These are phyloP conservation scores for Gigaspora rosea DNA, from an alignment of 192 early-diverging fungal genomes.

Conservation along the genomic window DNA sequence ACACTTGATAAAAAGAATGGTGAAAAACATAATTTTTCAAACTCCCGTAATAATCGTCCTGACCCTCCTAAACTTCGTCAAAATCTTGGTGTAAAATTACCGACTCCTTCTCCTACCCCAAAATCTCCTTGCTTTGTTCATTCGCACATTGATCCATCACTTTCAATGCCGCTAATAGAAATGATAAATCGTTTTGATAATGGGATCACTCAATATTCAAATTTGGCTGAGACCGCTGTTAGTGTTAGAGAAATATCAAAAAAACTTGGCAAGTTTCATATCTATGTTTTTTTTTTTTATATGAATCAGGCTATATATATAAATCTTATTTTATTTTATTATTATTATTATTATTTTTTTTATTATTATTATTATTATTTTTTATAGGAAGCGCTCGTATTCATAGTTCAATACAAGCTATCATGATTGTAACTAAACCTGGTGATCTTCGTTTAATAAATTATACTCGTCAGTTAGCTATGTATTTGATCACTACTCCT, in stretches of 20 bases:
- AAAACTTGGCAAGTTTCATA: conserved; percentile 58
- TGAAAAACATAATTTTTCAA: neutral
- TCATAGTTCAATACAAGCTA: conserved; percentile 45
- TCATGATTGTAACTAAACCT: conserved; percentile 82
- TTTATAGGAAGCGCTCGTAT: conserved; percentile 47
- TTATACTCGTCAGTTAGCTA: conserved; percentile 68
- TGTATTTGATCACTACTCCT: conserved; percentile 61
- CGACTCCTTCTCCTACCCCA: conserved; percentile 21
- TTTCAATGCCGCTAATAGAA: neutral
- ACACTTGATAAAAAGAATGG: neutral
- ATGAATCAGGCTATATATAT: neutral
- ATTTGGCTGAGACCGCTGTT: conserved; percentile 65
- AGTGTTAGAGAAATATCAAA: conserved; percentile 71
- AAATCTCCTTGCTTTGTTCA: conserved; percentile 27
- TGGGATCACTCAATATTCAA: conserved; percentile 17
- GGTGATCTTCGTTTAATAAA: conserved; percentile 64
- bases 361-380: neutral
- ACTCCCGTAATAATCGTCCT: neutral
- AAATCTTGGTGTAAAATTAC: neutral
- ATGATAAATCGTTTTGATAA: neutral
- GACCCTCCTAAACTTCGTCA: neutral
- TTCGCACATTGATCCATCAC: conserved; percentile 19
- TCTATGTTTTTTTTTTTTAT: too few species aligned
- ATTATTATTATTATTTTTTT: neutral
- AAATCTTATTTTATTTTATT: neutral